These are phyloP conservation scores for Venturiaceae sp. DNA, from an alignment of 2,329 filamentous ascomycete genomes.

Conservation along the genomic window DNA sequence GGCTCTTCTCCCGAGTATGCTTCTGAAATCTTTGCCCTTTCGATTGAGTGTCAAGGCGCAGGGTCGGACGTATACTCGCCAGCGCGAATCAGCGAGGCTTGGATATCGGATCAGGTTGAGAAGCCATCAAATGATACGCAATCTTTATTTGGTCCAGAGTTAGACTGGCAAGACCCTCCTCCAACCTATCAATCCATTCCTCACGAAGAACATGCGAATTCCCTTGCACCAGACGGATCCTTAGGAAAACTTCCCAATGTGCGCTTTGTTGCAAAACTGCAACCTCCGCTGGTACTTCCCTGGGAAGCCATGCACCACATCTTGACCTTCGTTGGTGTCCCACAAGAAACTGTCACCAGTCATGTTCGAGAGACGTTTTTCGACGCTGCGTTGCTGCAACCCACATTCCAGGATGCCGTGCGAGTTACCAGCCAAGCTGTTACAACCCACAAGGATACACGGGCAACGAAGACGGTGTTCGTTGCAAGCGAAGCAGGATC, in stretches of 20 bases:
- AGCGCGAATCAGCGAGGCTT: conserved; percentile 61
- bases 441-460: background rate
- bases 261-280: conserved; percentile 64
- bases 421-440: conserved; percentile 20
- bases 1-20: conserved; percentile 23
- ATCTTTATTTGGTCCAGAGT: conserved; percentile 32
- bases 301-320: conserved; percentile 54
- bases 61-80: conserved; percentile 42
- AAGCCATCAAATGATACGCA: conserved; percentile 38
- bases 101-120: conserved; percentile 60
- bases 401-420: conserved; percentile 23
- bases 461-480: background rate
- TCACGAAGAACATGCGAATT: conserved; percentile 30
- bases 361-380: conserved; percentile 36
- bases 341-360: conserved; percentile 30
- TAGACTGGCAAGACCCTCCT: conserved; percentile 66
- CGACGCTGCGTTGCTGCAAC: conserved; percentile 43
- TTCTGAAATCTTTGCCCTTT: conserved; percentile 52
- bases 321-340: conserved; percentile 47
- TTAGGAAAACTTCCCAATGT: conserved; percentile 55
- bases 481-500: background rate
- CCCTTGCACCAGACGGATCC: conserved; percentile 35
- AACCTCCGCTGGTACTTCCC: conserved; percentile 64
- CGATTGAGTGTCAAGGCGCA: conserved; percentile 51
- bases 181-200: conserved; percentile 42